Percentiles rank a stretch among this genome's conserved stretches.
phyloP scores from a whole-genome alignment of 306 rosid species.

The Astragalus glycyphyllos region DNA sequence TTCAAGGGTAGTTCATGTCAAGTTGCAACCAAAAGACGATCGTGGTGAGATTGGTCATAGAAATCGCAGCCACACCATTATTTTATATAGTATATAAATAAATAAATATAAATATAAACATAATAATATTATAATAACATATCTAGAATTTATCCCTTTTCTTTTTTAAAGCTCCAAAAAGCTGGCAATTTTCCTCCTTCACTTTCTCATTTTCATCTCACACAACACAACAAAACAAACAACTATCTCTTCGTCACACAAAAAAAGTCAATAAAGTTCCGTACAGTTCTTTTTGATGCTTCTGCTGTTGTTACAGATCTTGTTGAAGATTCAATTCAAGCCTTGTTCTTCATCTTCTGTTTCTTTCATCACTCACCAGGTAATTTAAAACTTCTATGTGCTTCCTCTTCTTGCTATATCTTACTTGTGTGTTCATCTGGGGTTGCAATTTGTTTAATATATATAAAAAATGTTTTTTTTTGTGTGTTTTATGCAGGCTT shows the following conservation, averaged over 20 bases:
- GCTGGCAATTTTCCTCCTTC: background rate
- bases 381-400: conserved; percentile 1
- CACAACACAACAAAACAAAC: conserved; percentile 26
- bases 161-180: conserved; percentile 21
- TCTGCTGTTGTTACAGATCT: conserved; percentile 38
- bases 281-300: conserved; percentile 20
- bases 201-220: background rate
- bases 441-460: conserved; percentile 19
- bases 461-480: background rate
- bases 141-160: background rate
- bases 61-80: conserved; percentile 45
- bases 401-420: conserved; percentile 24
- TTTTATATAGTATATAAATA: background rate
- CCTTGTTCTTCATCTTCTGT: background rate
- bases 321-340: conserved; percentile 19
- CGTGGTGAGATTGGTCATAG: conserved; percentile 47
- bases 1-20: conserved; percentile 3
- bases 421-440: conserved; percentile 20
- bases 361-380: conserved; percentile 28
- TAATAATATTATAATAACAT: too few species aligned
- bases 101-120: too few species aligned
- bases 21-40: conserved; percentile 18
- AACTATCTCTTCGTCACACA: background rate
- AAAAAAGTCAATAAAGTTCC: conserved; percentile 44
- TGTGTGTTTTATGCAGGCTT: conserved; percentile 38